These are phyloP conservation scores for Tympanopsis confertula DNA, from an alignment of 2,329 filamentous ascomycete genomes.

Conservation along the genomic window DNA sequence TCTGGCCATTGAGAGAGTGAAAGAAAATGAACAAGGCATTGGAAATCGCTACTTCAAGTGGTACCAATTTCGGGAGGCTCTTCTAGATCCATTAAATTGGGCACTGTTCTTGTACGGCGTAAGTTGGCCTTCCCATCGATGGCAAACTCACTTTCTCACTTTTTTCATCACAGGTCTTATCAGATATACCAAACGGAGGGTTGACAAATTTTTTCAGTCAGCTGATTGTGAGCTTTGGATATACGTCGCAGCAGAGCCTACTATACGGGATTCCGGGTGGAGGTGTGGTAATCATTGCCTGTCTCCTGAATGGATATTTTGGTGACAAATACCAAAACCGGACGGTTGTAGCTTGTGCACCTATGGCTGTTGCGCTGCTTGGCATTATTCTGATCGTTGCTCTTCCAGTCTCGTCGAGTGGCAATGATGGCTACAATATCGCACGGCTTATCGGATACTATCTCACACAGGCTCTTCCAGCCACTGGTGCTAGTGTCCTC, in stretches of 20 bases:
- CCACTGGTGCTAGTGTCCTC: conserved; percentile 51
- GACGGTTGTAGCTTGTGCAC: conserved; percentile 39
- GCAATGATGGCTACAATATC: conserved; percentile 35
- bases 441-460: conserved; percentile 56
- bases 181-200: conserved; percentile 7
- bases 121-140: no score
- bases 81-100: conserved; percentile 3
- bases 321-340: conserved; percentile 45
- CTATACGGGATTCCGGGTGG: conserved; percentile 56
- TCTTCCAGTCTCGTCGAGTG: no score
- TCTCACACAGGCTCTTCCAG: conserved; percentile 46
- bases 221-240: conserved; percentile 52
- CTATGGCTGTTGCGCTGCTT: conserved; percentile 38
- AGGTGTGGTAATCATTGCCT: conserved; percentile 47
- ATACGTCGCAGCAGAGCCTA: conserved; percentile 47
- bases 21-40: conserved; percentile 46
- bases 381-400: conserved; percentile 55
- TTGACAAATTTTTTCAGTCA: conserved; percentile 41
- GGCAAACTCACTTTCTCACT: no score
- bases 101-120: conserved; percentile 2
- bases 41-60: conserved; percentile 47
- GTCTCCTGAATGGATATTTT: conserved; percentile 41
- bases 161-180: no score
- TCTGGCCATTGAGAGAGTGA: conserved; percentile 40
- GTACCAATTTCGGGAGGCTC: conserved; percentile 35